Conservation (phyloP, 495 filamentous ascomycete species). For the Talaromyces thailandensis region DNA sequence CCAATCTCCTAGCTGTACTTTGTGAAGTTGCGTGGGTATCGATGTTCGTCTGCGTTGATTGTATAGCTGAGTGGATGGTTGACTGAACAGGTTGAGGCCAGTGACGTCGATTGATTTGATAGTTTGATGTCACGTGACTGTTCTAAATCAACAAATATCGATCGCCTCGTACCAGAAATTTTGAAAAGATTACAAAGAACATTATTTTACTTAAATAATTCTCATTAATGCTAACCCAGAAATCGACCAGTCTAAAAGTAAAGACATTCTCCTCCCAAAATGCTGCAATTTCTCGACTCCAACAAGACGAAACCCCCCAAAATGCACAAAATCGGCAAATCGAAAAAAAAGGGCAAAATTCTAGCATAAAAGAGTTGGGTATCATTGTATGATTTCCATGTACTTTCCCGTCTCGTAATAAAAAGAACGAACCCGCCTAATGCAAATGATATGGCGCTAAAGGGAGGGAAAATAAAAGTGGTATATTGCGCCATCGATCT, state of each 20-base stretch:
- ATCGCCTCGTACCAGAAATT: background rate
- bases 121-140: background rate
- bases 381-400: conserved; percentile 3
- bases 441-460: conserved; percentile 1
- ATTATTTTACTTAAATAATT: background rate
- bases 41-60: background rate
- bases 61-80: background rate
- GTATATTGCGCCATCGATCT: background rate
- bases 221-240: background rate
- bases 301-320: background rate
- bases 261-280: background rate
- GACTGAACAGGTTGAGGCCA: background rate
- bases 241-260: background rate
- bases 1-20: background rate
- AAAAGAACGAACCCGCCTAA: background rate
- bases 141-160: background rate
- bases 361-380: conserved; percentile 6
- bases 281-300: background rate
- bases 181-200: background rate
- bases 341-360: background rate
- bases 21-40: background rate
- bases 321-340: background rate
- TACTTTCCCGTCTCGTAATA: background rate
- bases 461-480: background rate
- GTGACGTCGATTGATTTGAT: conserved; percentile 1